Conservation (phyloP, 805 yeast species). For the Candida odintsovae region DNA sequence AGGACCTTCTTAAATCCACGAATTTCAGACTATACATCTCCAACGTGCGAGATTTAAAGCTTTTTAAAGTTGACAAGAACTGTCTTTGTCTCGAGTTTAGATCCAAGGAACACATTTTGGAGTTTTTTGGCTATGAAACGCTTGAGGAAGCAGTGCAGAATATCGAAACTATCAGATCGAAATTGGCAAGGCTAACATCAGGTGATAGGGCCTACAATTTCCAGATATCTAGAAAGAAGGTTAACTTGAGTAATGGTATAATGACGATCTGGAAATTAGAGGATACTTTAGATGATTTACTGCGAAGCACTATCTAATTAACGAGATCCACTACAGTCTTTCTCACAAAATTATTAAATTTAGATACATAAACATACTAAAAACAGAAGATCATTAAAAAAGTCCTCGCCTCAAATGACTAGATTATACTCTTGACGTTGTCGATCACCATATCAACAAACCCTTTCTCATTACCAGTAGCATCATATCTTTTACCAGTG, state of each 20-base stretch:
- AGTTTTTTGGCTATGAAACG: slow-evolving; percentile 10
- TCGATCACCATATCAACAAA: slow-evolving; percentile 7
- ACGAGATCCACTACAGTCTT: not conserved
- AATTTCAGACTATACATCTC: slow-evolving; percentile 15
- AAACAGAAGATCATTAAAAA: not conserved
- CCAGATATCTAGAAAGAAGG: slow-evolving; percentile 2
- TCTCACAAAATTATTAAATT: not conserved
- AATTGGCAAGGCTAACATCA: not conserved
- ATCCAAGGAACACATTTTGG: slow-evolving; percentile 8
- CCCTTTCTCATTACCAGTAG: slow-evolving; percentile 1
- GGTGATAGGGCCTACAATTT: not conserved
- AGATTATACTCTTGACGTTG: slow-evolving; percentile 2
- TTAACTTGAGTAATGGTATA: slow-evolving; percentile 7
- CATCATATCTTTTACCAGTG: not conserved
- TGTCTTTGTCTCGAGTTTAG: slow-evolving; percentile 13
- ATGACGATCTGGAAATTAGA: slow-evolving; percentile 10
- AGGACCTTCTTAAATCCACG: slow-evolving; percentile 4
- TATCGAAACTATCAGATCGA: not conserved
- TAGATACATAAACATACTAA: not conserved
- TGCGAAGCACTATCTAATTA: not conserved
- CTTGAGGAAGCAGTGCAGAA: slow-evolving; percentile 1
- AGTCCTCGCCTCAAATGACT: not conserved
- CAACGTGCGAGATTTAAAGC: slow-evolving; percentile 2
- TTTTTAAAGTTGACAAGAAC: slow-evolving; percentile 10
- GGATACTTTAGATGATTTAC: slow-evolving; percentile 6